Conservation (phyloP, 345 rosid species). For the Ceriops zippeliana region DNA sequence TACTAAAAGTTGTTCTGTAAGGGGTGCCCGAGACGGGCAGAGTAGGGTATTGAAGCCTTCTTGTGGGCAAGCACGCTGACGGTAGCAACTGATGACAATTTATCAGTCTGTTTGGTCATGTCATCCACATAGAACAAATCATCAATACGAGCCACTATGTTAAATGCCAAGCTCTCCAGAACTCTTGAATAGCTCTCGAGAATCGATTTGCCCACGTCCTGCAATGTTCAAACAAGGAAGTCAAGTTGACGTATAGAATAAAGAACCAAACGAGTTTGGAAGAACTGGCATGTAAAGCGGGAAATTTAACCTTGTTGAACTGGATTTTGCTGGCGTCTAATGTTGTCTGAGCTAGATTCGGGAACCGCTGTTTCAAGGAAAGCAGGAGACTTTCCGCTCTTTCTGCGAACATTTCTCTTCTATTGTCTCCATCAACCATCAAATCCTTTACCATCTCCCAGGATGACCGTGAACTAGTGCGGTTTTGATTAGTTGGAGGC, state of each 20-base stretch:
- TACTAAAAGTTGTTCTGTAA: conserved; percentile 55
- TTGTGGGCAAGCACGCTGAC: conserved; percentile 47
- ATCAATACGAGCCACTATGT: conserved; percentile 85
- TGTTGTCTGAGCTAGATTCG: conserved; percentile 85
- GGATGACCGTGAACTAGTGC: conserved; percentile 66
- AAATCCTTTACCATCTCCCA: conserved; percentile 94
- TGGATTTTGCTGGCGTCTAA: conserved; percentile 95
- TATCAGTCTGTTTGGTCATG: conserved; percentile 72
- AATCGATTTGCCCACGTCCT: conserved; percentile 99
- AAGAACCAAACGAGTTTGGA: neutral
- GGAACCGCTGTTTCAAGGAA: conserved; percentile 87
- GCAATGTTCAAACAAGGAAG: neutral
- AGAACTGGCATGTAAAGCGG: neutral
- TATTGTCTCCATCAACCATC: conserved; percentile 80
- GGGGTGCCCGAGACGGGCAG: conserved; percentile 67
- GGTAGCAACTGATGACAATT: conserved; percentile 46
- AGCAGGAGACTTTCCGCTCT: conserved; percentile 85
- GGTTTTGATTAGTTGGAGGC: conserved; percentile 41
- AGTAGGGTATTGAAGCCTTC: conserved; percentile 49
- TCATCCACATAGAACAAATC: conserved; percentile 87
- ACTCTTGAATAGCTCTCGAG: conserved; percentile 92
- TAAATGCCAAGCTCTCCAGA: conserved; percentile 91
- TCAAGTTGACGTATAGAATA: neutral
- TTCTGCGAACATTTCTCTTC: conserved; percentile 76
- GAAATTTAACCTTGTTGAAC: conserved; percentile 60